phyloP scores from a whole-genome alignment of 805 yeast genomes.

The Wickerhamomyces hampshirensis region DNA sequence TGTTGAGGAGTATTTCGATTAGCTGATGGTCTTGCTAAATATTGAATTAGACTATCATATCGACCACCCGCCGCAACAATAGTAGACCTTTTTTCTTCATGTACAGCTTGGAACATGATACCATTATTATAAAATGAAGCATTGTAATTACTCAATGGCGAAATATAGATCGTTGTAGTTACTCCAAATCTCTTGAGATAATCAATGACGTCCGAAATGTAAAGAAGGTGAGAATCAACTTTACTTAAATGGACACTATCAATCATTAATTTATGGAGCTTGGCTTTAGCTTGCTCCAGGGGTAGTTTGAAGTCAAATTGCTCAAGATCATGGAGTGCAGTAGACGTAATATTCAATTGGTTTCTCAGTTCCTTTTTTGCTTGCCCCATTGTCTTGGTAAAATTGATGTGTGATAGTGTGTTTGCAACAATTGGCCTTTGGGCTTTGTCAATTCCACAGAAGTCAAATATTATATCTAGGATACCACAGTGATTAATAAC shows the following conservation, averaged over 20 bases:
- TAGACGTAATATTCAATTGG: slow-evolving; percentile 73
- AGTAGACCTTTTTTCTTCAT: slow-evolving; percentile 45
- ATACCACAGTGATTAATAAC: slow-evolving; percentile 79
- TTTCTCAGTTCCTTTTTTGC: slow-evolving; percentile 49
- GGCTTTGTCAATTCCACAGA: slow-evolving; percentile 73
- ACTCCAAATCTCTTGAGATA: slow-evolving; percentile 58
- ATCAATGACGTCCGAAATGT: slow-evolving; percentile 54
- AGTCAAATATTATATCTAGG: slow-evolving; percentile 70
- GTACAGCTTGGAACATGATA: slow-evolving; percentile 82
- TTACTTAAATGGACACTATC: slow-evolving; percentile 61
- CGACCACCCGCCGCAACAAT: slow-evolving; percentile 91
- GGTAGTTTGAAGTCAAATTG: slow-evolving; percentile 73
- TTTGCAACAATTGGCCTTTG: slow-evolving; percentile 66
- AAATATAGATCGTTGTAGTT: slow-evolving; percentile 49
- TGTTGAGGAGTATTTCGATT: slow-evolving; percentile 33
- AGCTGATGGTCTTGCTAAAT: slow-evolving; percentile 55
- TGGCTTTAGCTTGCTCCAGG: slow-evolving; percentile 57
- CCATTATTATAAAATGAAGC: slow-evolving; percentile 75
- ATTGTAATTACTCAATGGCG: slow-evolving; percentile 84
- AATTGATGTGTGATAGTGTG: slow-evolving; percentile 71
- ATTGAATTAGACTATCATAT: slow-evolving; percentile 68
- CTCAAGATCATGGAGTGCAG: slow-evolving; percentile 76
- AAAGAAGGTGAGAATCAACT: slow-evolving; percentile 58
- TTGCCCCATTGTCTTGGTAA: slow-evolving; percentile 59
- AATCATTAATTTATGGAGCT: slow-evolving; percentile 64